Percentiles rank a stretch among this genome's conserved stretches.
Evolutionary conservation across 176 grass and related monocot species (phyloP).

Genomic region (Areca catechu): DNA sequence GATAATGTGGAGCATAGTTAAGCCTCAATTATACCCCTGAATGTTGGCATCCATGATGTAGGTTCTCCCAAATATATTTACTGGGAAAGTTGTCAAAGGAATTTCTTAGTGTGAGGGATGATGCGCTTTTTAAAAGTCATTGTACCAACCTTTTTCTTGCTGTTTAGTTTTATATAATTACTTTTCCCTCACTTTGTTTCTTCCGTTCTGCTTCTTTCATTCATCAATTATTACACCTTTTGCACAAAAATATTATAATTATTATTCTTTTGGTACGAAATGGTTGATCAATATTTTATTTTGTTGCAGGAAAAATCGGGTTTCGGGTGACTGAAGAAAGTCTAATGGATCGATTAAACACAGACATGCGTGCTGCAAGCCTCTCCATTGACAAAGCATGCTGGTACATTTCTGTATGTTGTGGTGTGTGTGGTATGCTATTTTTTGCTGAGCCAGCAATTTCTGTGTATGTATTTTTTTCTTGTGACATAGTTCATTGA

Average conservation of each 20-base stretch:
- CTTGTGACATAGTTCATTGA: neutral
- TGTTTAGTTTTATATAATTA: no score
- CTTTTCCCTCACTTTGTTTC: no score
- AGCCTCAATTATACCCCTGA: no score
- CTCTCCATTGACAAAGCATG: constrained; percentile 50
- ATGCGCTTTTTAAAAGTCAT: no score
- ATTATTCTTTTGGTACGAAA: neutral
- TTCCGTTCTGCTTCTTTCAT: no score
- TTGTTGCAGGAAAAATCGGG: constrained; percentile 46
- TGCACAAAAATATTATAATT: neutral
- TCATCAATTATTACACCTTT: no score
- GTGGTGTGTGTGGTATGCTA: neutral
- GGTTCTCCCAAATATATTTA: no score
- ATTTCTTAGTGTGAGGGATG: no score
- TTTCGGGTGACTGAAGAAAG: constrained; percentile 53
- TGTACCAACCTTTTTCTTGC: no score
- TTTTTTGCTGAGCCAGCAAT: neutral
- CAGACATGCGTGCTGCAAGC: constrained; percentile 59
- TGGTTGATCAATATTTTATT: neutral
- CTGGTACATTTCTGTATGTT: constrained; percentile 40
- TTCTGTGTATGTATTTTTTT: neutral
- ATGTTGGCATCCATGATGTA: no score
- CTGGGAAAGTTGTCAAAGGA: no score
- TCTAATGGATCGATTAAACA: constrained; percentile 55
- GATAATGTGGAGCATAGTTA: no score